A percentile compares a stretch with the other conserved stretches of the same genome.
Evolutionary conservation across 106 monocot species (phyloP).

Genomic region (Triglochin maritima): DNA sequence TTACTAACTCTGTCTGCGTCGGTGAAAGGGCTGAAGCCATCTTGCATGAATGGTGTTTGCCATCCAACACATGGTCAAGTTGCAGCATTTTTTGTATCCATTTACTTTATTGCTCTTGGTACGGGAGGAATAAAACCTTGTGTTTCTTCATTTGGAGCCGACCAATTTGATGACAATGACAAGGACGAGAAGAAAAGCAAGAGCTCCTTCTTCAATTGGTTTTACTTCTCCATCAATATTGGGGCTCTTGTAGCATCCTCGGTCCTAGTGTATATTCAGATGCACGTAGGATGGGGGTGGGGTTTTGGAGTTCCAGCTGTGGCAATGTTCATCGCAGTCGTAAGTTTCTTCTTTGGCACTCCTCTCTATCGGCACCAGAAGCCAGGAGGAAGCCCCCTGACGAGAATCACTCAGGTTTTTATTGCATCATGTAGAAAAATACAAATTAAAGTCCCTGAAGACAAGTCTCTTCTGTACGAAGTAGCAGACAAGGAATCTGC

Average conservation of each 20-base stretch:
- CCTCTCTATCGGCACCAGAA: slow-evolving; percentile 36
- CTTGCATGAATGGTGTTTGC: slow-evolving; percentile 21
- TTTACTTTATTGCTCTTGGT: slow-evolving; percentile 47
- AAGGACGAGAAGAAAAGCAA: slow-evolving; percentile 39
- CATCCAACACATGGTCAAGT: slow-evolving; percentile 15
- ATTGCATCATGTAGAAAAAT: slow-evolving; percentile 28
- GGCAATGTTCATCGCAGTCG: slow-evolving; percentile 34
- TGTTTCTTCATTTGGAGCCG: slow-evolving; percentile 50
- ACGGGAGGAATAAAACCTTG: slow-evolving; percentile 61
- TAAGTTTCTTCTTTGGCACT: slow-evolving; percentile 39
- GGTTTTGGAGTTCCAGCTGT: slow-evolving; percentile 45
- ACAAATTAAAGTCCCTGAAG: slow-evolving; percentile 15
- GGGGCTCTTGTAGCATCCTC: slow-evolving; percentile 43
- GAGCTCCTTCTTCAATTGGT: slow-evolving; percentile 64
- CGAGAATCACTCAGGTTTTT: slow-evolving; percentile 37
- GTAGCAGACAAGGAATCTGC: slow-evolving; percentile 30
- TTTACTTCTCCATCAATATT: slow-evolving; percentile 47
- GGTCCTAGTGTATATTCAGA: slow-evolving; percentile 45
- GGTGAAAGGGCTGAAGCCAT: slow-evolving; percentile 30
- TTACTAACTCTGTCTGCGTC: slow-evolving; percentile 34
- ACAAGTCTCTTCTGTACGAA: slow-evolving; percentile 40
- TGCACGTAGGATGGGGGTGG: slow-evolving; percentile 45
- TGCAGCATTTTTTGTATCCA: slow-evolving; percentile 22
- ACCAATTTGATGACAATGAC: slow-evolving; percentile 50
- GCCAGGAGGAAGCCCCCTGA: slow-evolving; percentile 40